Evolutionary conservation across 2,329 filamentous ascomycete species (phyloP), one percentile per base, ranked within the genome.

Genomic region (Neodidymelliopsis sp.): DNA sequence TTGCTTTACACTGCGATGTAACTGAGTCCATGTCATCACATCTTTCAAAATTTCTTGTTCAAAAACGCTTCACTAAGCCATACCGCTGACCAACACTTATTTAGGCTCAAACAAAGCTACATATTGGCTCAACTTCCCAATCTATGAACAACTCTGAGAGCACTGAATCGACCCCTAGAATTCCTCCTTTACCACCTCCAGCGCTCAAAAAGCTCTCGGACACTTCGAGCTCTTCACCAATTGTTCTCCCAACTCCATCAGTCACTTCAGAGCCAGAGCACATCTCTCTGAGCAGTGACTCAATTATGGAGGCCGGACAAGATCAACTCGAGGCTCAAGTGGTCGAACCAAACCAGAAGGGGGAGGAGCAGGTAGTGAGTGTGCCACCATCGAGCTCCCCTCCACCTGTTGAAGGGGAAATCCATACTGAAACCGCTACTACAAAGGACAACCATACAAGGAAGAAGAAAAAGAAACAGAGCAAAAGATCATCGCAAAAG

Each of bases 231-330:
- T 68, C 64, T 4, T 64, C 64, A 7, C 63, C 61, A 27, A 54
- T 66, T 19, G 40, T 63, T 13, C 44, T 68, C 16, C 39, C 62
- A 9, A 67, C 65, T 9, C 64, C 64, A 2, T 59, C 57, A n/a
- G 51, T 60, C 4, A 55, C 42, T 10, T 59, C 58, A 7, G 62
- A 67, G 3, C 48, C 59, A 11, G 60, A 60, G 29, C 52, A 49
- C 6, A 37, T 60, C 19, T 49, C 45, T 6, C 37, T 66, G 3
- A 55, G 53, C 25, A 39, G 49, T n/a, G 46, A 34, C 23, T 43
- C 24, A 19, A 52, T 43, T 2, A 61, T 62, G 54, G 55, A 56
- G 10, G 27, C 55, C 12, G 55, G 42, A 6, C 55, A 59, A 25
- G 55, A 56, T 10, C 47, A 54, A 11, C 38, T 38, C 2, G 53